A percentile compares a stretch with the other conserved stretches of the same genome.
phyloP scores from a whole-genome alignment of 2,329 filamentous ascomycete species.

The Cytospora piceicola region DNA sequence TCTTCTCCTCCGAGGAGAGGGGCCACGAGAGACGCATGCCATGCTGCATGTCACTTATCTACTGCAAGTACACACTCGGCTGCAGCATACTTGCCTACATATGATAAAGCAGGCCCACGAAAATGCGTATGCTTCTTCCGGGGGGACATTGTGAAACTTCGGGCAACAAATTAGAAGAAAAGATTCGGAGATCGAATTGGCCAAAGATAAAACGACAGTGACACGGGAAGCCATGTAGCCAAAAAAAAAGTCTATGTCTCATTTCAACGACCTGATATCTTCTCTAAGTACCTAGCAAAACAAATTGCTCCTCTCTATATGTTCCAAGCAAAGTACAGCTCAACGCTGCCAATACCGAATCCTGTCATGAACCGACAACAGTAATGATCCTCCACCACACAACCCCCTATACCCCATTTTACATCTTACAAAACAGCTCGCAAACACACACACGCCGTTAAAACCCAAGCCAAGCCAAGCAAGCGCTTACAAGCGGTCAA shows the following conservation, averaged over 20 bases:
- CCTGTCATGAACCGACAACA: slow-evolving; percentile 1
- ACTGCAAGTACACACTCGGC: neutral
- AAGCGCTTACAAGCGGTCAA: slow-evolving; percentile 66
- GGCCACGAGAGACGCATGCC: neutral
- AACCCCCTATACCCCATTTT: neutral
- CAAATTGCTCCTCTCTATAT: slow-evolving; percentile 14
- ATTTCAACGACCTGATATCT: slow-evolving; percentile 16
- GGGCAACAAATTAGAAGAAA: neutral
- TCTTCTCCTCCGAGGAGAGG: neutral
- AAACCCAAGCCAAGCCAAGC: neutral
- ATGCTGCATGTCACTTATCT: neutral
- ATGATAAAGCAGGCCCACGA: neutral
- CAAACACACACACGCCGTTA: neutral
- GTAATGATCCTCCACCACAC: neutral
- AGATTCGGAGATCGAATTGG: too few relatives aligned
- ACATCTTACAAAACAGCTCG: neutral
- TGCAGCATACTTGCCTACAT: neutral
- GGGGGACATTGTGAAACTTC: neutral
- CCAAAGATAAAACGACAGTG: neutral
- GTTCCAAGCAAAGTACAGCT: slow-evolving; percentile 11
- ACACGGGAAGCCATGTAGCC: neutral
- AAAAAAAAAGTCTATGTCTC: slow-evolving; percentile 7
- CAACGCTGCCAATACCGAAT: slow-evolving; percentile 13
- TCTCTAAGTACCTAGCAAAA: slow-evolving; percentile 6
- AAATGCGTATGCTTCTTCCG: neutral